Percentiles rank a stretch among this genome's conserved stretches.
phyloP scores from a whole-genome alignment of 768 basidiomycete genomes.

The Calvatia gigantea region DNA sequence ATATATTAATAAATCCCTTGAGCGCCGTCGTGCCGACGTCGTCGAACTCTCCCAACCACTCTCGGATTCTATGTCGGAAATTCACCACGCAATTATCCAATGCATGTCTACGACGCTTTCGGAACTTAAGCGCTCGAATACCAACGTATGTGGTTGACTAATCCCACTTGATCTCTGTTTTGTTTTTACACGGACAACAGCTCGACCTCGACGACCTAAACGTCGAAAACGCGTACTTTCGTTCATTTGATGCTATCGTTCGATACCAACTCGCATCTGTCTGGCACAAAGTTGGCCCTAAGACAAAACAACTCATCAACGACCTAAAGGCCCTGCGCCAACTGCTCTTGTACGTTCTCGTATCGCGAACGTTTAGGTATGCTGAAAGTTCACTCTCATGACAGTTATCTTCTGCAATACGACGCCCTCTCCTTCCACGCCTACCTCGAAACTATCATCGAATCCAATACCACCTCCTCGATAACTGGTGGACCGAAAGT shows the following conservation, averaged over 20 bases:
- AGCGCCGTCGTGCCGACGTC: conserved; percentile 84
- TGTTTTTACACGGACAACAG: conserved; percentile 34
- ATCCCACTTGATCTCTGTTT: neutral
- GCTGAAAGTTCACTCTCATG: neutral
- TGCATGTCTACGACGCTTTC: conserved; percentile 90
- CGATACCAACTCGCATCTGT: conserved; percentile 87
- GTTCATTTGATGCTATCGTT: conserved; percentile 86
- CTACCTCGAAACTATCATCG: conserved; percentile 85
- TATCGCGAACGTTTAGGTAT: neutral
- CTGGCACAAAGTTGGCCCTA: conserved; percentile 95
- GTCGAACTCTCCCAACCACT: conserved; percentile 87
- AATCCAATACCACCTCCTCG: conserved; percentile 43
- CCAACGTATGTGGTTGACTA: conserved; percentile 45
- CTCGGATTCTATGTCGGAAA: conserved; percentile 85
- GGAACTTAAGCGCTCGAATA: conserved; percentile 87
- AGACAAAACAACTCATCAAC: conserved; percentile 85
- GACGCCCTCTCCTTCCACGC: conserved; percentile 89
- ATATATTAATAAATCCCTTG: conserved; percentile 77
- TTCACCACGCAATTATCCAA: conserved; percentile 88
- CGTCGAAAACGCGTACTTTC: conserved; percentile 91
- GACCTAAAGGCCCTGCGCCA: conserved; percentile 85
- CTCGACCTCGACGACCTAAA: conserved; percentile 92
- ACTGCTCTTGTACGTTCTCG: conserved; percentile 62
- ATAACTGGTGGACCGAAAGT: conserved; percentile 50
- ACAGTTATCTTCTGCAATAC: conserved; percentile 82